Evolutionary conservation across 2,329 filamentous ascomycete species (phyloP).

Genomic region (Sarocladium brachiariae): DNA sequence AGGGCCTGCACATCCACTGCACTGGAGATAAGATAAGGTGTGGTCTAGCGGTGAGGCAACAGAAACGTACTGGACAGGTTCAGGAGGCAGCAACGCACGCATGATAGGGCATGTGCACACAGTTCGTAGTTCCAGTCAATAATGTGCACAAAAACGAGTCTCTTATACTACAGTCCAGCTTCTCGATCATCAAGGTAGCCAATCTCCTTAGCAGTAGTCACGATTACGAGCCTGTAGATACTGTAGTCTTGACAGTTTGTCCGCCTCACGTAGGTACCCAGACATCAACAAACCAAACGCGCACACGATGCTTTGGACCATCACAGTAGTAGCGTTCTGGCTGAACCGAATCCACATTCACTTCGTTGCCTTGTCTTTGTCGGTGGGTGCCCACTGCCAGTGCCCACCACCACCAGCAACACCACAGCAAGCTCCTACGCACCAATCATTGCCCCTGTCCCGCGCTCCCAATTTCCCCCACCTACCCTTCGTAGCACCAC

Average conservation of each 20-base stretch:
- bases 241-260: too few relatives aligned
- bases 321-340: too few relatives aligned
- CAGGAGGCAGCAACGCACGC: not conserved
- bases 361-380: too few relatives aligned
- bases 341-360: not conserved
- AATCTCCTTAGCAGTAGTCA: too few relatives aligned
- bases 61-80: not conserved
- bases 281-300: slow-evolving; percentile 8
- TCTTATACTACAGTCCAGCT: too few relatives aligned
- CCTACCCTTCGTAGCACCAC: slow-evolving; percentile 33
- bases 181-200: too few relatives aligned
- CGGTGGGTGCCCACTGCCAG: not conserved
- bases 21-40: slow-evolving; percentile 6
- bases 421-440: slow-evolving; percentile 9
- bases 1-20: too few relatives aligned
- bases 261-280: too few relatives aligned
- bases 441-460: slow-evolving; percentile 23
- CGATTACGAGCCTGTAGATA: too few relatives aligned
- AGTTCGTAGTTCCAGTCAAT: too few relatives aligned
- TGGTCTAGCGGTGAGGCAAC: slow-evolving; percentile 3
- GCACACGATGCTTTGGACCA: not conserved
- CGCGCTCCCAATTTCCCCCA: slow-evolving; percentile 39
- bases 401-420: slow-evolving; percentile 1
- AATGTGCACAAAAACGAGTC: too few relatives aligned
- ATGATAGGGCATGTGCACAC: too few relatives aligned